These are phyloP conservation scores for Aspergillus sp. DNA, from an alignment of 2,329 filamentous ascomycete species.

Conservation along the genomic window DNA sequence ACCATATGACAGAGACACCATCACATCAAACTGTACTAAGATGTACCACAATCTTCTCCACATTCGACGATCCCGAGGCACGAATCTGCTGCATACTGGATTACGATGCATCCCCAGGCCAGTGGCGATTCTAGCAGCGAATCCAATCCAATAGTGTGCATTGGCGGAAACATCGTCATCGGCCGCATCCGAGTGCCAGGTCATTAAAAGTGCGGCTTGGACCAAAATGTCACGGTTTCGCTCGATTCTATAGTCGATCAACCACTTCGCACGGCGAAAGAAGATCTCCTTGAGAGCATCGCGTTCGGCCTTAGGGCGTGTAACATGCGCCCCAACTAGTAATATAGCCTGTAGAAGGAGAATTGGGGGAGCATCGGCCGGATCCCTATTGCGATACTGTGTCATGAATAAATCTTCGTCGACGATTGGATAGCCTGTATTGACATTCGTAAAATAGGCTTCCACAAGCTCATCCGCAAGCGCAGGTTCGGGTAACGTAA, in stretches of 20 bases:
- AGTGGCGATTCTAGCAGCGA: slow-evolving; percentile 53
- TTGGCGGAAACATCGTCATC: slow-evolving; percentile 58
- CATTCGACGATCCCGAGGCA: slow-evolving; percentile 42
- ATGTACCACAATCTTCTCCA: slow-evolving; percentile 48
- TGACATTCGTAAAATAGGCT: slow-evolving; percentile 53
- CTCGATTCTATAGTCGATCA: slow-evolving; percentile 56
- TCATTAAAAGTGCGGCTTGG: slow-evolving; percentile 56
- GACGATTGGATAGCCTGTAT: slow-evolving; percentile 53
- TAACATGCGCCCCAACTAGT: slow-evolving; percentile 54
- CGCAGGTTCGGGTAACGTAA: slow-evolving; percentile 50
- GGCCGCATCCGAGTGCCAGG: slow-evolving; percentile 55
- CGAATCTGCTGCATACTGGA: slow-evolving; percentile 41
- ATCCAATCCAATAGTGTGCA: slow-evolving; percentile 54
- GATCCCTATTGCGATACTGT: slow-evolving; percentile 50
- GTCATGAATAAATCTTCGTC: slow-evolving; percentile 54
- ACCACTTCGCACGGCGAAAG: slow-evolving; percentile 54
- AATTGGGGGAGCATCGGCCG: slow-evolving; percentile 47
- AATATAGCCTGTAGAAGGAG: slow-evolving; percentile 53
- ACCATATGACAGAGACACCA: slow-evolving; percentile 49
- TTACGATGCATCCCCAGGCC: slow-evolving; percentile 57
- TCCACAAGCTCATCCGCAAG: slow-evolving; percentile 52
- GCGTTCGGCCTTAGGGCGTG: slow-evolving; percentile 40
- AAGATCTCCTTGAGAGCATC: slow-evolving; percentile 50
- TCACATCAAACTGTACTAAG: slow-evolving; percentile 45
- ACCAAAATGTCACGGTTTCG: slow-evolving; percentile 55